phyloP scores from a whole-genome alignment of 306 rosid genomes.

The Rubus parviflorus region DNA sequence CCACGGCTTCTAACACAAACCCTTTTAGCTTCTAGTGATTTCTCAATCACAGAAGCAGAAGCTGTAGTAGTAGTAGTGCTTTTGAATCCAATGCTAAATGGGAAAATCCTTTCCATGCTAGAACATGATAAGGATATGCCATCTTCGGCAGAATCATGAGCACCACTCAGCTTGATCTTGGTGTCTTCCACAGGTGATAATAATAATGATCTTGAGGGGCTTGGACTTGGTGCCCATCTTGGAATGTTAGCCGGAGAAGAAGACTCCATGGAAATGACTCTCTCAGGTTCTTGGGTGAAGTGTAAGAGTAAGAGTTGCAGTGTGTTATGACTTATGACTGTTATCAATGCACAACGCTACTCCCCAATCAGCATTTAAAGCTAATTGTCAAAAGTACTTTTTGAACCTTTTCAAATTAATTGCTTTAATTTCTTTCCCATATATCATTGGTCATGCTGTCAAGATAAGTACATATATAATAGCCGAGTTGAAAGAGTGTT shows the following conservation, averaged over 20 bases:
- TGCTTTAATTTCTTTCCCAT: too few species aligned
- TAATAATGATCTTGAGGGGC: constrained; percentile 16
- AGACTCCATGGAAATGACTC: not conserved
- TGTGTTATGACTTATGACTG: too few species aligned
- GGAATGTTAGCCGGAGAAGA: constrained; percentile 5
- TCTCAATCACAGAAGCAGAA: not conserved
- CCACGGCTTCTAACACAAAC: not conserved
- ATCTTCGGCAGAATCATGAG: constrained; percentile 17
- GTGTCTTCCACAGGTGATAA: not conserved
- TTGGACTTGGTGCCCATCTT: constrained; percentile 38
- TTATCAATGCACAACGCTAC: not conserved
- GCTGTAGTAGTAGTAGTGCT: not conserved
- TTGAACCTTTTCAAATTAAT: too few species aligned
- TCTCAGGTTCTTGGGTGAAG: not conserved
- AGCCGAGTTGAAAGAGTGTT: too few species aligned
- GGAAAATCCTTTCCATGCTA: constrained; percentile 19
- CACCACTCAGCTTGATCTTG: not conserved
- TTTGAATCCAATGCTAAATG: constrained; percentile 20
- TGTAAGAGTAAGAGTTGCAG: not conserved
- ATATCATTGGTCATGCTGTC: too few species aligned
- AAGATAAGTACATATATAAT: too few species aligned
- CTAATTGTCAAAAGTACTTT: too few species aligned
- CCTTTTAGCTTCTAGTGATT: not conserved
- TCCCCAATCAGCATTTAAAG: not conserved
- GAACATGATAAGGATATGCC: not conserved